Evolutionary conservation across 345 rosid species (phyloP), one percentile per base, ranked within the genome.

Genomic region (Heritiera littoralis): DNA sequence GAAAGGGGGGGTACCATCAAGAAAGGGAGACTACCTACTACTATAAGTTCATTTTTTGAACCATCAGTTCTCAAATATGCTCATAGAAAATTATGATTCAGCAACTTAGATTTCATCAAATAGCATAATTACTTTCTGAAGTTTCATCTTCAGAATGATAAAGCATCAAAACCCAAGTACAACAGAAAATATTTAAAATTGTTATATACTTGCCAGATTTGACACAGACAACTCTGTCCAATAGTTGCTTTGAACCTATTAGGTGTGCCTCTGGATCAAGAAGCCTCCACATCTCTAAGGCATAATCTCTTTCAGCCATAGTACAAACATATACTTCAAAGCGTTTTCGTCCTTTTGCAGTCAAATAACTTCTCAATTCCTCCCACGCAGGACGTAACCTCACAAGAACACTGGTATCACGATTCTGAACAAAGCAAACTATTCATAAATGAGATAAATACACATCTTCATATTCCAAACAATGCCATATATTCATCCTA

Each of bases 251-350:
- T 79, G 90, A 83, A 80, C 84, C 85, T 77, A 97, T 97, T 74
- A 97, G 80, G 81, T 89, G 93, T 43, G 93, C 86, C 82, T 87
- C 98, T 3, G 98, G 98, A 83, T 94, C 99, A 87, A 94, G 98
- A 82, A 94, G 95, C 88, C 99, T 92, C 99, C 99, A 94, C 89
- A 97, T 97, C 86, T 97, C 99, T 55, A 97, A 88, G 79, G 99
- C 99, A 92, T 94, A 97, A 86, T 97, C 98, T 81, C 98, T 88
- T 88, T 97, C 99, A 77, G 99, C 99, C 99, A 97, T 97, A 12
- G 99, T 97, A 82, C 99, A 97, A 72, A 97, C 99, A 84, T 94
- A 94, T 77, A 97, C 99, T 87, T 94, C 98, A 83, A 97, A 97
- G 30, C 98, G 81, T 84, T 94, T 97, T 77, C 98, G 94, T 23